A percentile compares a stretch with the other conserved stretches of the same genome.
These are phyloP conservation scores for Paraleonurus japonicus DNA, from an alignment of 257 asterid species.

Conservation along the genomic window DNA sequence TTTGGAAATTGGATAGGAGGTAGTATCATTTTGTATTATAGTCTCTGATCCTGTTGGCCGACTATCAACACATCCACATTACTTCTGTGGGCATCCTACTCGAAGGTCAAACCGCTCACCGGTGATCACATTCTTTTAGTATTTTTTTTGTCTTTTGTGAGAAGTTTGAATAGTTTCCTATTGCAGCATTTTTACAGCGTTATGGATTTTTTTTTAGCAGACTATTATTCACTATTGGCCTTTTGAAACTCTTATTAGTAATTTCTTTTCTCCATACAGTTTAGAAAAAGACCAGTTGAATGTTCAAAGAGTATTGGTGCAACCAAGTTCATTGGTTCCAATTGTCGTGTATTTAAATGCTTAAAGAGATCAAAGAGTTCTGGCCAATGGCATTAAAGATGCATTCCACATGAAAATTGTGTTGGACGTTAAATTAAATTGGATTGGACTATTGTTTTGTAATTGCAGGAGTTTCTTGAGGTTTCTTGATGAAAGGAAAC, in stretches of 20 bases:
- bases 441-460: constrained; percentile 18
- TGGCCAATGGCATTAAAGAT: constrained; percentile 12
- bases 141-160: background rate
- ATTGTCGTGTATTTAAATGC: background rate
- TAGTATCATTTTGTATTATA: constrained; percentile 1
- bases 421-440: constrained; percentile 12
- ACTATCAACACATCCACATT: too few relatives aligned
- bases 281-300: background rate
- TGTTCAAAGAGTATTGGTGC: background rate
- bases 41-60: background rate
- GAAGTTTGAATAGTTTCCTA: constrained; percentile 12
- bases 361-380: background rate
- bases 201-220: background rate
- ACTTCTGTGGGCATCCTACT: too few relatives aligned
- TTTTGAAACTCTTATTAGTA: background rate
- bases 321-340: background rate
- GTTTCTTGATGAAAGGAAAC: constrained; percentile 72
- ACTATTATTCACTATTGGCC: background rate
- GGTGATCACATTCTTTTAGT: background rate
- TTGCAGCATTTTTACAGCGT: background rate
- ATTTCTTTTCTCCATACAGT: background rate
- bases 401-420: constrained; percentile 7
- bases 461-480: constrained; percentile 80
- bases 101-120: too few relatives aligned
- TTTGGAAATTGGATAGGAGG: too few relatives aligned